These are phyloP conservation scores for Ceratocystiopsis sp. DNA, from an alignment of 2,329 filamentous ascomycete species.

Conservation along the genomic window DNA sequence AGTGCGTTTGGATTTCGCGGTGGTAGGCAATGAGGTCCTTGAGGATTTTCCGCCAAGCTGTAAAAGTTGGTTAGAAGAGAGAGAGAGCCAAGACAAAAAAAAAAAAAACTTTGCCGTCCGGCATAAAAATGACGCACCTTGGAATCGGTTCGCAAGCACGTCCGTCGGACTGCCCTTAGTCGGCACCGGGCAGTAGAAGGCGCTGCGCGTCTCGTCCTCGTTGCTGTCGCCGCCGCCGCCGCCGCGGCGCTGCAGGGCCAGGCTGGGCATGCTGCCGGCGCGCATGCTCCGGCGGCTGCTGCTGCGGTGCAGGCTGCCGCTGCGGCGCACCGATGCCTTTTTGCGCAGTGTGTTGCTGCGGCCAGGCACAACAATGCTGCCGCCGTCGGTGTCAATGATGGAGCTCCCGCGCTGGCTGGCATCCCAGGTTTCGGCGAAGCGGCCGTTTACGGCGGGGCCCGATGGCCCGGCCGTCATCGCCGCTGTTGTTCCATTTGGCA, in stretches of 20 bases:
- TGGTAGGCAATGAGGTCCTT: constrained; percentile 93
- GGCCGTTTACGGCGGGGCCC: constrained; percentile 17
- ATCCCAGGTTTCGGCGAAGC: constrained; percentile 57
- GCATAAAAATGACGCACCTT: constrained; percentile 41
- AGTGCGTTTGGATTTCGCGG: constrained; percentile 75
- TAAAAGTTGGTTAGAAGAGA: constrained; percentile 1
- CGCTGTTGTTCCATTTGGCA: no score
- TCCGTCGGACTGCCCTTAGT: constrained; percentile 81
- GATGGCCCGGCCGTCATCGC: constrained; percentile 3
- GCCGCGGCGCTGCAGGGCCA: constrained; percentile 51
- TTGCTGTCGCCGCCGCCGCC: constrained; percentile 24
- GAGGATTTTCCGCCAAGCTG: constrained; percentile 86
- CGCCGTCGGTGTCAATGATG: constrained; percentile 28
- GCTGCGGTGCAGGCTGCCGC: constrained; percentile 59
- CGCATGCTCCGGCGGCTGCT: constrained; percentile 66
- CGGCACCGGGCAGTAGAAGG: constrained; percentile 78
- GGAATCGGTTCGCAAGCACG: constrained; percentile 69
- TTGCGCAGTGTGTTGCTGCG: constrained; percentile 70
- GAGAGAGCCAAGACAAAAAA: background rate
- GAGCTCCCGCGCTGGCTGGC: constrained; percentile 50
- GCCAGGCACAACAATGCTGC: constrained; percentile 20
- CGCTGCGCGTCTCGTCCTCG: constrained; percentile 58
- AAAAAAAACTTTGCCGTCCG: background rate
- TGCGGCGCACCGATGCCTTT: constrained; percentile 60
- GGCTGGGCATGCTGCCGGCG: constrained; percentile 72